Conservation (phyloP, 2,329 filamentous ascomycete species). For the Xylariaceae sp. region DNA sequence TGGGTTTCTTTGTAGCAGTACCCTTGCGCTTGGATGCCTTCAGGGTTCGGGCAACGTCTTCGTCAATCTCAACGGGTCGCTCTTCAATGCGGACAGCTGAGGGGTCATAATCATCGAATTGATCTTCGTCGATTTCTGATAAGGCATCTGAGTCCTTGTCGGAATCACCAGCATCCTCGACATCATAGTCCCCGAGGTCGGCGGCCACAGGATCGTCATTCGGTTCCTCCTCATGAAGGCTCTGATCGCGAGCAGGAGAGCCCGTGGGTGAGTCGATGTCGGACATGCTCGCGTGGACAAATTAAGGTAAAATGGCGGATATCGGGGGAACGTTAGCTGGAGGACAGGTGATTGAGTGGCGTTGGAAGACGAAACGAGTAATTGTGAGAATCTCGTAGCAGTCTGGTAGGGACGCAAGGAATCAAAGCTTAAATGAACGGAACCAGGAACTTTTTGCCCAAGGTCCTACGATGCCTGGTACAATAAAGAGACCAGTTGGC, state of each 20-base stretch:
- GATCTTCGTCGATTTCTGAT: constrained; percentile 65
- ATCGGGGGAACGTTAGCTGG: no score
- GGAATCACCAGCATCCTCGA: constrained; percentile 37
- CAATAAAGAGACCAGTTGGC: neutral
- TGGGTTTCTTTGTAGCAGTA: constrained; percentile 66
- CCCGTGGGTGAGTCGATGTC: constrained; percentile 40
- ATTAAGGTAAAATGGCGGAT: neutral
- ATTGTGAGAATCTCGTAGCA: no score
- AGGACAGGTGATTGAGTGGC: no score
- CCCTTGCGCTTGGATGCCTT: constrained; percentile 65
- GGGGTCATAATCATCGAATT: constrained; percentile 67
- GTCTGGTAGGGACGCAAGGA: no score
- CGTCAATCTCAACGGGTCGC: constrained; percentile 62
- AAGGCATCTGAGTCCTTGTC: constrained; percentile 57
- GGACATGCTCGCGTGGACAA: constrained; percentile 31
- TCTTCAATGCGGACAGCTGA: constrained; percentile 60
- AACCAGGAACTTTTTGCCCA: no score
- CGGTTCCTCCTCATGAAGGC: constrained; percentile 22
- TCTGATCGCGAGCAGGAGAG: constrained; percentile 31
- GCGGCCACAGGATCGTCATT: constrained; percentile 28
- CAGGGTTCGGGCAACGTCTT: constrained; percentile 58
- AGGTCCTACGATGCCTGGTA: no score
- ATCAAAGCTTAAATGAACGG: no score
- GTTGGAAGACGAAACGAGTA: no score
- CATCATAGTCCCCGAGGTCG: constrained; percentile 35